Evolutionary conservation across 208 protist genomes (phyloP).

Genomic region (Acanthamoeba healyi): DNA sequence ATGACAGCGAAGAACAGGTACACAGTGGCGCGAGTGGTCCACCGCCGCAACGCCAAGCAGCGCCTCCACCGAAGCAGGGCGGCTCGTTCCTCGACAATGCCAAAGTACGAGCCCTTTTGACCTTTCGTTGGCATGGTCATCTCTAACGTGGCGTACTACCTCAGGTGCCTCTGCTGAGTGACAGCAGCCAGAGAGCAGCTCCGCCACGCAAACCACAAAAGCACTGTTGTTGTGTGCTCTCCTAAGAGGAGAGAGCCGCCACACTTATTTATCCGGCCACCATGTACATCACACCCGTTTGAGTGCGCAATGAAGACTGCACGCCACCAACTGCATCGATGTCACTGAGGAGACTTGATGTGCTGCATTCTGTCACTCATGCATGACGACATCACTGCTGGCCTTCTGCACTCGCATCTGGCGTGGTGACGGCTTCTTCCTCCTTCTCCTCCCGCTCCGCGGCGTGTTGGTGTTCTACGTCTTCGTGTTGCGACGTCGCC

Average conservation of each 20-base stretch:
- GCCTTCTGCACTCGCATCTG: not conserved
- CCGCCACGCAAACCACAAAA: not conserved
- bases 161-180: not conserved
- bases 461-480: not conserved
- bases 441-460: not conserved
- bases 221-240: conserved; percentile 4
- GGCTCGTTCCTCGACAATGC: conserved; percentile 19
- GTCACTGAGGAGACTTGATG: too few species aligned
- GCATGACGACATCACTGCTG: not conserved
- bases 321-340: too few species aligned
- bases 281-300: not conserved
- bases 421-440: not conserved
- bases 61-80: not conserved
- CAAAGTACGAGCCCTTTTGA: too few species aligned
- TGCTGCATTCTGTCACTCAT: too few species aligned
- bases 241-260: not conserved
- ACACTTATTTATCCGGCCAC: not conserved
- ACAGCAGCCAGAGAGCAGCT: not conserved
- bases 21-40: not conserved
- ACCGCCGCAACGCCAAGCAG: not conserved
- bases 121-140: too few species aligned
- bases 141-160: too few species aligned
- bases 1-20: not conserved
- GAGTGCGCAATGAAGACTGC: too few species aligned
- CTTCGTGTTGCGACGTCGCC: not conserved